phyloP scores from a whole-genome alignment of 345 rosid species.

The Ceriops zippeliana region DNA sequence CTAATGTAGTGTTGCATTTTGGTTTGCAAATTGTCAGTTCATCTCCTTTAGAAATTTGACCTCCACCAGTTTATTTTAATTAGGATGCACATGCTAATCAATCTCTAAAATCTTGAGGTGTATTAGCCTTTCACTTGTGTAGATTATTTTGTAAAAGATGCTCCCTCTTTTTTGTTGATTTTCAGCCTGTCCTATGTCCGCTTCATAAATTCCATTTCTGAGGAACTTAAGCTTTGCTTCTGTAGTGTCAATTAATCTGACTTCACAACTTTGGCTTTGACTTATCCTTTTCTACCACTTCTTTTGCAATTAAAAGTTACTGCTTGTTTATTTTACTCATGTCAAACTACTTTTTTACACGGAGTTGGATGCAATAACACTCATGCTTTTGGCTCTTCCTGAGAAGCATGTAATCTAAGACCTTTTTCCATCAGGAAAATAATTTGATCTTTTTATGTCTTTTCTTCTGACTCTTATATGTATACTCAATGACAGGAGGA shows the following conservation, averaged over 20 bases:
- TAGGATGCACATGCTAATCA: neutral
- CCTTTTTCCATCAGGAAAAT: neutral
- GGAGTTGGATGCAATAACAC: neutral
- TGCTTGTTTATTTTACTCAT: neutral
- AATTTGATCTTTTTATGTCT: neutral
- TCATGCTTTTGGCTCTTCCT: neutral
- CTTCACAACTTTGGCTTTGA: neutral
- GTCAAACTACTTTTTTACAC: neutral
- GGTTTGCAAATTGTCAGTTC: neutral
- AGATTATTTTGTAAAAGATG: neutral
- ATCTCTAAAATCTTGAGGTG: neutral
- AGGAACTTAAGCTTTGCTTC: too few relatives aligned
- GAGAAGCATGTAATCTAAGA: neutral
- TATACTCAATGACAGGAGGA: slow-evolving; percentile 60
- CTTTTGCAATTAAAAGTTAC: neutral
- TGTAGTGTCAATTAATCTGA: neutral
- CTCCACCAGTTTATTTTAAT: neutral
- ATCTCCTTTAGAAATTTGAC: neutral
- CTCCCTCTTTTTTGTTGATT: neutral
- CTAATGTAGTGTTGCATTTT: neutral
- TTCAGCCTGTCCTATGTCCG: neutral
- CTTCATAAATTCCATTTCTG: neutral
- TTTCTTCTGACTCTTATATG: neutral
- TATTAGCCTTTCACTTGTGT: neutral
- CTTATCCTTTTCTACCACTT: neutral